Base-by-base conservation (phyloP, 495 filamentous ascomycete species). In the Geoglossum glabrum region DNA sequence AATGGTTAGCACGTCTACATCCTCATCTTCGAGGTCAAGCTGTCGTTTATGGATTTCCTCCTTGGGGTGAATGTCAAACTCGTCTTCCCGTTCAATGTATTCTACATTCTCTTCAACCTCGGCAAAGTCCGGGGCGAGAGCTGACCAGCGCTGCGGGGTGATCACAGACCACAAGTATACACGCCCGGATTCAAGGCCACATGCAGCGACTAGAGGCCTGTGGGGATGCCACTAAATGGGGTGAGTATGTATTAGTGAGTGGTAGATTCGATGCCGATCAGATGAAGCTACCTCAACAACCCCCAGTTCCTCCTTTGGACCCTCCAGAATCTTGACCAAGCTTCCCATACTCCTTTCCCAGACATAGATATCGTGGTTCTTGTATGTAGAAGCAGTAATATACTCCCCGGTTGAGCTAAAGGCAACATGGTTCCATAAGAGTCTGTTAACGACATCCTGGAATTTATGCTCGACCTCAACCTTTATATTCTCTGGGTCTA, bases 61-160 rank as follows among this genome's bases (percentile, higher is more conserved):
- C 26, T 89, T 84, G 0, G 90, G 90, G 63, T 96, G 90, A 58
- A 97, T 90, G 65, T 99, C 92, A 62, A 97, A 99, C 64, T 99
- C 92, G 64, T 97, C 93, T 71, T 97, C 92, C 28, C 79, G 77
- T 67, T 99, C 92, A 38, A 90, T 76, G 65, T 97, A 97, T 69
- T 95, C 89, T 11, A 95, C 87, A 59, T 97, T 97, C 69, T 97
- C 93, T 71, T 99, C 92, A 10, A 99, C 87, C 68, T 99, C 92
- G 34, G 78, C 86, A 66, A 99, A 99, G 68, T 99, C 92, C 0
- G 92, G 92, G 8, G 92, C 92, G 9, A 99, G 78, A 0, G 92
- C 90, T 30, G 88, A 94, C 92, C 92, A 99, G 59, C 89, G 83
- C 65, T 99, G 92, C 0, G 89, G 88, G 19, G 83, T 86, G 28